These are phyloP conservation scores for Pseudogymnoascus destructans DNA, from an alignment of 2,329 filamentous ascomycete genomes.

Conservation along the genomic window DNA sequence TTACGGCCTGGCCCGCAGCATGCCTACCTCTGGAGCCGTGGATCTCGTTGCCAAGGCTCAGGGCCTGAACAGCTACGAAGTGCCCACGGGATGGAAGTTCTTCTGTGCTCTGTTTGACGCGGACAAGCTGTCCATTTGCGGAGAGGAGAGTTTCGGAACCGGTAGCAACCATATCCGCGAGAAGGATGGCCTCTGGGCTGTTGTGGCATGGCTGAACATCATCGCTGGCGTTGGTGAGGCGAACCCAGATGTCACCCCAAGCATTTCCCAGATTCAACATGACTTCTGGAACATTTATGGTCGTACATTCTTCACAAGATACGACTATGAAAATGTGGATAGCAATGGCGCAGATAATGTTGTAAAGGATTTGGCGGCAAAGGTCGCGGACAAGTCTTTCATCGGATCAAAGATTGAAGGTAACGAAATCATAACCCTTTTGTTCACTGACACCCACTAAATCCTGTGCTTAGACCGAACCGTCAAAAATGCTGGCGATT, in stretches of 20 bases:
- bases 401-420: slow-evolving; percentile 71
- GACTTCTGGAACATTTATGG: slow-evolving; percentile 97
- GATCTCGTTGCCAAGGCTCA: slow-evolving; percentile 94
- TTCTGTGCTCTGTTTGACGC: slow-evolving; percentile 94
- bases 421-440: slow-evolving; percentile 24
- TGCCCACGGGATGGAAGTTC: slow-evolving; percentile 98
- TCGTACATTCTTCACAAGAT: slow-evolving; percentile 96
- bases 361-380: slow-evolving; percentile 63
- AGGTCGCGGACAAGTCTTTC: slow-evolving; percentile 63
- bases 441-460: slow-evolving; percentile 10
- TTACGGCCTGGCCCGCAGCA: slow-evolving; percentile 86
- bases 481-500: slow-evolving; percentile 83
- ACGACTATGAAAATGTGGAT: slow-evolving; percentile 95
- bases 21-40: slow-evolving; percentile 93
- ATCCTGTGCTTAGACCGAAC: slow-evolving; percentile 47
- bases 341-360: slow-evolving; percentile 84
- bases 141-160: slow-evolving; percentile 95
- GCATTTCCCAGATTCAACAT: slow-evolving; percentile 90
- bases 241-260: slow-evolving; percentile 66
- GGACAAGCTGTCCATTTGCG: slow-evolving; percentile 94
- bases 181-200: slow-evolving; percentile 96
- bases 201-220: slow-evolving; percentile 97
- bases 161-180: slow-evolving; percentile 98
- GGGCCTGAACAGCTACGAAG: slow-evolving; percentile 83
- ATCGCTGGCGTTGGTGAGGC: slow-evolving; percentile 85